These are phyloP conservation scores for Solanum hybrid DNA, from an alignment of 305 asterid species.

Conservation along the genomic window DNA sequence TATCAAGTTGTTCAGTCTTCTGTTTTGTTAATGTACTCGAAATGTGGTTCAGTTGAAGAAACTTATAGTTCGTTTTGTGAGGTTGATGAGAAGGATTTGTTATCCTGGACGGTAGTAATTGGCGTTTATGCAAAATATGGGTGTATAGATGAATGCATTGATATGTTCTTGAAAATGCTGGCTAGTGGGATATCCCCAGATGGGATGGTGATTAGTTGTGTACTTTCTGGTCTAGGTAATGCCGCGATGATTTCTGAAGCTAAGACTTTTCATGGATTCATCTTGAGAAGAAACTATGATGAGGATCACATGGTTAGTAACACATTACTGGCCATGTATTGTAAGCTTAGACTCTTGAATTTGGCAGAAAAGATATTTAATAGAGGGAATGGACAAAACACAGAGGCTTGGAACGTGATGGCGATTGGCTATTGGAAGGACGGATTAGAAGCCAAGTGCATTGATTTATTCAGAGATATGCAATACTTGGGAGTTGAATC, in stretches of 20 bases:
- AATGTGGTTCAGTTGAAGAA: conserved; percentile 48
- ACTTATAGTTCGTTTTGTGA: conserved; percentile 40
- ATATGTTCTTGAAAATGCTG: conserved; percentile 40
- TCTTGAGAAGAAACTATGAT: conserved; percentile 40
- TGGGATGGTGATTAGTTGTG: conserved; percentile 51
- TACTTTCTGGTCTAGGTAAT: conserved; percentile 42
- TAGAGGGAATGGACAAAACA: conserved; percentile 20
- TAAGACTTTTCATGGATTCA: conserved; percentile 56
- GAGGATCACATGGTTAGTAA: conserved; percentile 25
- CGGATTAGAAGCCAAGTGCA: conserved; percentile 41
- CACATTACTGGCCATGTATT: conserved; percentile 59
- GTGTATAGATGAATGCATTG: conserved; percentile 24
- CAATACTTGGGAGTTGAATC: conserved; percentile 33
- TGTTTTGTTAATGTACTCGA: conserved; percentile 60
- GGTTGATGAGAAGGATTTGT: conserved; percentile 41
- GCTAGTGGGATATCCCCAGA: conserved; percentile 44
- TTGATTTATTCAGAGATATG: conserved; percentile 50
- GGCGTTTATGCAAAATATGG: conserved; percentile 39
- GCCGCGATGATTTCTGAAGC: conserved; percentile 30
- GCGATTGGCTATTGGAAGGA: conserved; percentile 41
- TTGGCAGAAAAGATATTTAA: conserved; percentile 39
- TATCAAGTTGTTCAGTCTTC: conserved; percentile 37
- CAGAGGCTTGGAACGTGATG: conserved; percentile 55
- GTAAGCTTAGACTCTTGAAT: conserved; percentile 39
- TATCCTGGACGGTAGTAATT: conserved; percentile 59